phyloP scores from a whole-genome alignment of 768 basidiomycete genomes.

The Pleurotus eryngii region DNA sequence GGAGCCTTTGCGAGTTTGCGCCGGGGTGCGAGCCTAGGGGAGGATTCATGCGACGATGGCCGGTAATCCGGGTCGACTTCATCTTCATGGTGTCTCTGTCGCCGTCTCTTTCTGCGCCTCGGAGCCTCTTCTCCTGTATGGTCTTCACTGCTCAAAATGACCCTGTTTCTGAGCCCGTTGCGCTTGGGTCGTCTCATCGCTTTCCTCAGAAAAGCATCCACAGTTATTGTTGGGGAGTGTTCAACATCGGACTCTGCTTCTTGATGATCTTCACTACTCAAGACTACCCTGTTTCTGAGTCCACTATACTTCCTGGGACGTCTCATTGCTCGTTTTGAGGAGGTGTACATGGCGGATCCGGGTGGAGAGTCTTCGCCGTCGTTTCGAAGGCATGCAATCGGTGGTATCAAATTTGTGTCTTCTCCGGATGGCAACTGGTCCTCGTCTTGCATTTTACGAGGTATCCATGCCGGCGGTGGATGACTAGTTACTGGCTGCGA shows the following conservation, averaged over 20 bases:
- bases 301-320: neutral
- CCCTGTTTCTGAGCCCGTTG: neutral
- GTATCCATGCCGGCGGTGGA: neutral
- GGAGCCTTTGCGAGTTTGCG: neutral
- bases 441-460: no score
- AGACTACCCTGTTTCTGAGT: neutral
- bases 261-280: neutral
- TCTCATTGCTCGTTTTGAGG: no score
- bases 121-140: neutral
- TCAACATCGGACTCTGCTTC: neutral
- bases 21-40: neutral
- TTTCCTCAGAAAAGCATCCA: neutral
- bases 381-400: neutral
- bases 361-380: neutral
- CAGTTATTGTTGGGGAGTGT: neutral
- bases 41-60: neutral
- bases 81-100: neutral
- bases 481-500: conserved; percentile 2
- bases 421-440: neutral
- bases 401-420: neutral
- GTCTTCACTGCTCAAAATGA: conserved; percentile 1
- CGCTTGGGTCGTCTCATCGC: neutral
- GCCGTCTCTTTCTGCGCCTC: neutral
- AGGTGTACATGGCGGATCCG: neutral
- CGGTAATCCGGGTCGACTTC: neutral